Conservation (phyloP, 345 rosid species). For the Limnanthes douglasii region DNA sequence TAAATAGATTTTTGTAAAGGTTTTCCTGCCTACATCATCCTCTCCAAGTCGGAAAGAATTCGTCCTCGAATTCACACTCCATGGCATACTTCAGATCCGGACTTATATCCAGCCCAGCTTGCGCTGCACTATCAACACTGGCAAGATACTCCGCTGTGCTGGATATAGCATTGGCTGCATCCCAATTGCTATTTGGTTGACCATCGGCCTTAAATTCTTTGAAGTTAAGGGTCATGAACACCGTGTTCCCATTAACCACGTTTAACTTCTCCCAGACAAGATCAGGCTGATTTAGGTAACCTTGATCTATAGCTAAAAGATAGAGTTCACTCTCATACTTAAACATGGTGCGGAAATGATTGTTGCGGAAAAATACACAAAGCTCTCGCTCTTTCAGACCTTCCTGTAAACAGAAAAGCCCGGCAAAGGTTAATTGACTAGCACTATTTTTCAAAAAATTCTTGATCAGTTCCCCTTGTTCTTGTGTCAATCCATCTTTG, state of each 20-base stretch:
- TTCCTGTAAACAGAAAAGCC: slow-evolving; percentile 88
- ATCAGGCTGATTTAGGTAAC: slow-evolving; percentile 83
- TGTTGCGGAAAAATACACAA: slow-evolving; percentile 94
- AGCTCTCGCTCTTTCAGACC: slow-evolving; percentile 91
- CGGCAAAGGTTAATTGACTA: slow-evolving; percentile 73
- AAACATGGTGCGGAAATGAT: slow-evolving; percentile 99
- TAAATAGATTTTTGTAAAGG: no score
- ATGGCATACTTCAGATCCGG: no score
- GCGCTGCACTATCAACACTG: slow-evolving; percentile 47
- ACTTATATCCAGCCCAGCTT: slow-evolving; percentile 45
- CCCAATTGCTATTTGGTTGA: slow-evolving; percentile 57
- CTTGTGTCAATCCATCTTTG: slow-evolving; percentile 36
- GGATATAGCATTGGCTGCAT: slow-evolving; percentile 69
- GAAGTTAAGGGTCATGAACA: slow-evolving; percentile 76
- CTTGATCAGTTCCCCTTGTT: slow-evolving; percentile 71
- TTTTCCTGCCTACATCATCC: no score
- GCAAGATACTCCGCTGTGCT: slow-evolving; percentile 95
- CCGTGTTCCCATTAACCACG: slow-evolving; percentile 96
- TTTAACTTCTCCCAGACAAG: slow-evolving; percentile 96
- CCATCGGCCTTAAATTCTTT: slow-evolving; percentile 78
- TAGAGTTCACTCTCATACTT: slow-evolving; percentile 95
- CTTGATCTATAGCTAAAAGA: slow-evolving; percentile 97
- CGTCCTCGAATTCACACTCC: no score
- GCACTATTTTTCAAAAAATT: slow-evolving; percentile 77
- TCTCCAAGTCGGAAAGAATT: no score